Evolutionary conservation across 768 basidiomycete species (phyloP).

Genomic region (Naganishia friedmannii): DNA sequence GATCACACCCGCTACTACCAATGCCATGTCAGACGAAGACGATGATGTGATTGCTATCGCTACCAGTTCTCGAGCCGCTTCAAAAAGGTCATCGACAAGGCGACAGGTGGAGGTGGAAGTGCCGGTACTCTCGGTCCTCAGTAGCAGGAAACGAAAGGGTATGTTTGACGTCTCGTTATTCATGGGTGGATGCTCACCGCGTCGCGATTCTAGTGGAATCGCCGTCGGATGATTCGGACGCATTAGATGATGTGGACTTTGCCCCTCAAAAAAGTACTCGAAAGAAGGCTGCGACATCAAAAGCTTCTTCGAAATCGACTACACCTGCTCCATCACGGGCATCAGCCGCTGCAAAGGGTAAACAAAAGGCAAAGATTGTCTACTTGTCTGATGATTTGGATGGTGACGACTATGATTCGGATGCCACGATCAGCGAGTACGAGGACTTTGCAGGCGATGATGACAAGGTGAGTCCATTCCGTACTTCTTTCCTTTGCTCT

Average conservation of each 20-base stretch:
- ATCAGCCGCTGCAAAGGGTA: slow-evolving; percentile 37
- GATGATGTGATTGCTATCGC: slow-evolving; percentile 9
- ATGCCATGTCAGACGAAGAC: slow-evolving; percentile 2
- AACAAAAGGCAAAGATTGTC: slow-evolving; percentile 47
- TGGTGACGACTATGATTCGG: not conserved
- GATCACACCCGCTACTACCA: slow-evolving; percentile 11
- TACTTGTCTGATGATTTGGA: slow-evolving; percentile 27
- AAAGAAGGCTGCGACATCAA: slow-evolving; percentile 6
- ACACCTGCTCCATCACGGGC: slow-evolving; percentile 16
- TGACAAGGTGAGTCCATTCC: not conserved
- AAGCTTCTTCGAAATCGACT: slow-evolving; percentile 8
- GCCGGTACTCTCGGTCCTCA: not conserved
- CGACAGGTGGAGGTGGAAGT: slow-evolving; percentile 14
- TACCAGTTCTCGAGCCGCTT: not conserved
- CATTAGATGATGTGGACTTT: not conserved
- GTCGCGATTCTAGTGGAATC: not conserved
- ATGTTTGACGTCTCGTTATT: not conserved
- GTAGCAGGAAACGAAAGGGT: slow-evolving; percentile 7
- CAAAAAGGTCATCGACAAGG: not conserved
- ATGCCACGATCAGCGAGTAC: slow-evolving; percentile 19
- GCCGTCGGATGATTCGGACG: slow-evolving; percentile 4
- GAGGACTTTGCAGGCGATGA: slow-evolving; percentile 20
- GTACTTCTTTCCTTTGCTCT: not conserved
- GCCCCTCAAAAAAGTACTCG: not conserved
- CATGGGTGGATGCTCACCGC: not conserved